Conservation (phyloP, 192 early-diverging fungal genomes). For the Globomyces pollinis-pini region DNA sequence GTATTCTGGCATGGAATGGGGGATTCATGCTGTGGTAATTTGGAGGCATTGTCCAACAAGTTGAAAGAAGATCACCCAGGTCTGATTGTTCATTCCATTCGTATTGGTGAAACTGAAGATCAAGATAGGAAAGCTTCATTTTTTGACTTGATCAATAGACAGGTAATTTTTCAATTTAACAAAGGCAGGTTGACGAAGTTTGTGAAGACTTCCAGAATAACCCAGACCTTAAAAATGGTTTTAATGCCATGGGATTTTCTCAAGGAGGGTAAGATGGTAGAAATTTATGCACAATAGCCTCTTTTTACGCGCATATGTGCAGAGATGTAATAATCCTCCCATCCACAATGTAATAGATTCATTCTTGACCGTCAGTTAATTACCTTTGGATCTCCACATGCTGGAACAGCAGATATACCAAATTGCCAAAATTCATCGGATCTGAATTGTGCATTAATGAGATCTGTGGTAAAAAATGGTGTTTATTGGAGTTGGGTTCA, state of each 20-base stretch:
- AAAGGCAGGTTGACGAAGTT: conserved; percentile 38
- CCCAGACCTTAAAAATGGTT: conserved; percentile 59
- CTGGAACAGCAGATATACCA: conserved; percentile 71
- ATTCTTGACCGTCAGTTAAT: too few species aligned
- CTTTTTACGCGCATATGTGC: conserved; percentile 69
- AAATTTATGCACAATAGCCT: too few species aligned
- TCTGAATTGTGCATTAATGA: conserved; percentile 62
- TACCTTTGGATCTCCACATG: conserved; percentile 82
- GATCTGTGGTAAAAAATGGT: conserved; percentile 66
- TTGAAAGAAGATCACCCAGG: conserved; percentile 42
- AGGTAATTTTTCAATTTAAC: conserved; percentile 51
- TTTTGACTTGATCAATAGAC: conserved; percentile 76
- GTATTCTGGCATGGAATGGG: conserved; percentile 91
- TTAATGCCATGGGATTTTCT: conserved; percentile 91
- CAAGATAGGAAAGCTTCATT: conserved; percentile 75
- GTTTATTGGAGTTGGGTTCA: conserved; percentile 83
- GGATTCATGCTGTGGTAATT: conserved; percentile 40
- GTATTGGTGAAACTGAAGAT: conserved; percentile 53
- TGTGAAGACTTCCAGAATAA: conserved; percentile 59
- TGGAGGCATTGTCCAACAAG: conserved; percentile 26
- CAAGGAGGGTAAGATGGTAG: too few species aligned
- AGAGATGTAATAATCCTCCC: conserved; percentile 70
- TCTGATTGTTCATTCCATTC: conserved; percentile 69
- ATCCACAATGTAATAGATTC: conserved; percentile 45
- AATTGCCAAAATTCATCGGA: conserved; percentile 52